Base-by-base conservation (phyloP, 2,329 filamentous ascomycete species). In the Pyrenophora teres region DNA sequence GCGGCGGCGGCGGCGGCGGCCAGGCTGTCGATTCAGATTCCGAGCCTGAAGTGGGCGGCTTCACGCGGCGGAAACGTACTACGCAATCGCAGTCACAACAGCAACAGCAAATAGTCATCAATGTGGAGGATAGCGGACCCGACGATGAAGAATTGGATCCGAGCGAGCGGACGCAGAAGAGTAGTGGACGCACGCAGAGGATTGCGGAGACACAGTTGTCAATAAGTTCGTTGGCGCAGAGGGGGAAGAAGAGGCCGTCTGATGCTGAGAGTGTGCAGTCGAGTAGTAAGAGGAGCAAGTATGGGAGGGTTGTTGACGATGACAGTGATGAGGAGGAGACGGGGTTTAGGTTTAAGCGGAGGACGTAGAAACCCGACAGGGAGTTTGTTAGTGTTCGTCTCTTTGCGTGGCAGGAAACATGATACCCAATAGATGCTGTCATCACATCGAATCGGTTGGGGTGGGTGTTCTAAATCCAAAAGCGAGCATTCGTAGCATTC, bases 311-410 rank as follows among this genome's bases (percentile, higher is more conserved):
- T 31, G 60, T 63, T 30, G 70, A 74, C 6, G 80, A 81, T 30
- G 81, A 79, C 36, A 83, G 83, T 38, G 82, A 83, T 62, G 83
- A 83, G 23, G 82, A 84, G 61, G 81, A 80, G 56, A 73, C 79
- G 51, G 80, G 80, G 27, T 83, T 83, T 60, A 76, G 80, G 47
- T 84, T 85, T 59, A 77, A 78, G 58, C 74, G 61, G 41, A 59
- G 60, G 39, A 53, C 46, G 37, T 56, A 36, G 12, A 13, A 7
- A 23, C 15, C 15, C 15, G 15, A 15, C 15, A 15, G 15, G 21
- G 21, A 37, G 15, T 18, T 15, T 46, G 37, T 25, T 40, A 35
- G 10, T 46, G 19, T 33, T 38, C 21, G 40, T 35, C n/a, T 35
- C 25, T 21, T 21, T 21, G 19, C 4, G 33, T 15, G 33, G 13